Evolutionary conservation across 768 basidiomycete species (phyloP).

Genomic region (Hericium erinaceus): DNA sequence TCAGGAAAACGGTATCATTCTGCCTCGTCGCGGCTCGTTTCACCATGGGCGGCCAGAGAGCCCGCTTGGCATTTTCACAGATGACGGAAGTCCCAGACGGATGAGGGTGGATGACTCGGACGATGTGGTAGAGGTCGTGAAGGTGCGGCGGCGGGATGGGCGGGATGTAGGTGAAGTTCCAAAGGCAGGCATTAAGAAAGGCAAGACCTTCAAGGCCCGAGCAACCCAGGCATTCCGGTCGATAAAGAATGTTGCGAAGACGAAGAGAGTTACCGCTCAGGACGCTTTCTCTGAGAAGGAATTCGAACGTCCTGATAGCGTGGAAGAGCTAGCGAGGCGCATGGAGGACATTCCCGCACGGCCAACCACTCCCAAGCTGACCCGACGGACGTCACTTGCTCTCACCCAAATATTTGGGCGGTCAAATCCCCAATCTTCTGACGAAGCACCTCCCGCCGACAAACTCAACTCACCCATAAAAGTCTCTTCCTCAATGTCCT

Average conservation of each 20-base stretch:
- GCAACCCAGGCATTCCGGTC: conserved; percentile 26
- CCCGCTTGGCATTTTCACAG: conserved; percentile 1
- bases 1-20: conserved; percentile 18
- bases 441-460: not conserved
- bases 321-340: not conserved
- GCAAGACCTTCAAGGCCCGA: conserved; percentile 25
- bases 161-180: conserved; percentile 15
- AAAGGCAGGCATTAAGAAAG: conserved; percentile 19
- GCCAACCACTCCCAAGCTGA: not conserved
- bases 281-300: conserved; percentile 6
- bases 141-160: conserved; percentile 24
- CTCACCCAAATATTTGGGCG: not conserved
- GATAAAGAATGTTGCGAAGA: conserved; percentile 25
- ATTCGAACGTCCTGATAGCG: not conserved
- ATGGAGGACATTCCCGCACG: not conserved
- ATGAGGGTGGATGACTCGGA: conserved; percentile 13
- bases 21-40: conserved; percentile 19
- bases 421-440: not conserved
- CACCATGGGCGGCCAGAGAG: not conserved
- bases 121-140: conserved; percentile 27
- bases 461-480: conserved; percentile 1
- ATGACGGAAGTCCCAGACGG: conserved; percentile 7
- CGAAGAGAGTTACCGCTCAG: conserved; percentile 8
- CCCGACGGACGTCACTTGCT: not conserved
- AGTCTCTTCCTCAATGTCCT: conserved; percentile 6